Evolutionary conservation across 176 grass and related monocot species (phyloP).

Genomic region (barley (Hordeum vulgare)): DNA sequence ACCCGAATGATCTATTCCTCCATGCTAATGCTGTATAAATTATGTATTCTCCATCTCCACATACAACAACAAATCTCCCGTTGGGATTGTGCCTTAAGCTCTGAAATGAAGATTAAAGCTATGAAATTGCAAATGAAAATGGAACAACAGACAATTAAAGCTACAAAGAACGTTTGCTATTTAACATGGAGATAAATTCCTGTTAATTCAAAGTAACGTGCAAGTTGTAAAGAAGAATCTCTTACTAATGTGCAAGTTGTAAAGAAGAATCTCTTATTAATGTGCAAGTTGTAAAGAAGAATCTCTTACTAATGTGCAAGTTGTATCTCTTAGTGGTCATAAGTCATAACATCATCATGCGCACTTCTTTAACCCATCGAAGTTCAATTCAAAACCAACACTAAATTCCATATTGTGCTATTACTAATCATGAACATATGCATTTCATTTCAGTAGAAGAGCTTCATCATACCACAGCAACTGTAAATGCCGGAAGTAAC

Average conservation of each 20-base stretch:
- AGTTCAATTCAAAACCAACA: neutral
- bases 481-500: neutral
- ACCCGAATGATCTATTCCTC: slow-evolving; percentile 98
- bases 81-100: slow-evolving; percentile 98
- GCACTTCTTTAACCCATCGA: neutral
- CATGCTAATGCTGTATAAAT: slow-evolving; percentile 97
- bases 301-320: neutral
- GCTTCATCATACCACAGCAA: slow-evolving; percentile 2
- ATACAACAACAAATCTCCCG: slow-evolving; percentile 97
- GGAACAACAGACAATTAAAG: slow-evolving; percentile 6
- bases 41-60: slow-evolving; percentile 99
- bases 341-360: neutral
- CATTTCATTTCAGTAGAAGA: neutral
- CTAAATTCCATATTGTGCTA: neutral
- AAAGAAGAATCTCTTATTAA: too few species aligned
- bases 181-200: slow-evolving; percentile 1
- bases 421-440: neutral
- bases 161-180: neutral
- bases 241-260: too few species aligned
- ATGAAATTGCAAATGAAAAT: slow-evolving; percentile 3
- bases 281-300: slow-evolving; percentile 7
- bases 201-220: neutral
- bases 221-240: slow-evolving; percentile 12
- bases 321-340: neutral
- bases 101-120: slow-evolving; percentile 43